These are phyloP conservation scores for Phytopythium cucurbitacearum DNA, from an alignment of 352 stramenopile species.

Conservation along the genomic window DNA sequence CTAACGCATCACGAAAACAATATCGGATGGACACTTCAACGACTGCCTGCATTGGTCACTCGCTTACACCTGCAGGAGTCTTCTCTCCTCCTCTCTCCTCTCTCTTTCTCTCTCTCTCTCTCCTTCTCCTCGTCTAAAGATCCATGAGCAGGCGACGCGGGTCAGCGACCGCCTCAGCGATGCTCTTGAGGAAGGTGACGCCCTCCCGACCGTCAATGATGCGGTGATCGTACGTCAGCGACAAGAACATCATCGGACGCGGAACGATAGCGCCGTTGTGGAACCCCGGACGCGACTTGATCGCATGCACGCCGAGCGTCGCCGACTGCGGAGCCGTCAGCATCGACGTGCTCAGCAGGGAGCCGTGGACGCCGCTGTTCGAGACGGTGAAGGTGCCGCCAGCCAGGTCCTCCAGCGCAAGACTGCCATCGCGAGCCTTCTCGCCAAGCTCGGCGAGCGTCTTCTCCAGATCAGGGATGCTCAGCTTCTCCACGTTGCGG, in stretches of 20 bases:
- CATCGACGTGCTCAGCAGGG: constrained; percentile 98
- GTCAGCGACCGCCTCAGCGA: constrained; percentile 97
- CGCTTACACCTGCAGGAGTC: too few species aligned
- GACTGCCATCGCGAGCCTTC: constrained; percentile 56
- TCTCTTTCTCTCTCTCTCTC: not conserved
- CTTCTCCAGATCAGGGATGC: constrained; percentile 96
- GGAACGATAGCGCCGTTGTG: constrained; percentile 92
- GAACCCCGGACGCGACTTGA: constrained; percentile 95
- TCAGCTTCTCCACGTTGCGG: constrained; percentile 96
- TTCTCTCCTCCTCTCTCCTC: not conserved
- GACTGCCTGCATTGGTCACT: too few species aligned
- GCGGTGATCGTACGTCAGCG: constrained; percentile 99
- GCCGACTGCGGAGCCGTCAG: constrained; percentile 97
- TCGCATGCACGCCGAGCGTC: constrained; percentile 98
- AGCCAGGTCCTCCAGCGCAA: constrained; percentile 89
- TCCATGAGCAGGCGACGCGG: constrained; percentile 90
- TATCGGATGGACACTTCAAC: too few species aligned
- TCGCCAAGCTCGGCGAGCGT: constrained; percentile 89
- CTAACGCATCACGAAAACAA: too few species aligned
- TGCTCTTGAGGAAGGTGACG: constrained; percentile 98
- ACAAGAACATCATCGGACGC: constrained; percentile 99
- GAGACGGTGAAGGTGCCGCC: constrained; percentile 29
- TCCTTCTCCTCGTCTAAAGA: constrained; percentile 36
- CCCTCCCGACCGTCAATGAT: constrained; percentile 99
- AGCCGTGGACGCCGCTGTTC: constrained; percentile 83